Percentiles rank a stretch among this genome's conserved stretches.
These are phyloP conservation scores for Rhodotorula kratochvilovae DNA, from an alignment of 768 basidiomycete species.

Conservation along the genomic window DNA sequence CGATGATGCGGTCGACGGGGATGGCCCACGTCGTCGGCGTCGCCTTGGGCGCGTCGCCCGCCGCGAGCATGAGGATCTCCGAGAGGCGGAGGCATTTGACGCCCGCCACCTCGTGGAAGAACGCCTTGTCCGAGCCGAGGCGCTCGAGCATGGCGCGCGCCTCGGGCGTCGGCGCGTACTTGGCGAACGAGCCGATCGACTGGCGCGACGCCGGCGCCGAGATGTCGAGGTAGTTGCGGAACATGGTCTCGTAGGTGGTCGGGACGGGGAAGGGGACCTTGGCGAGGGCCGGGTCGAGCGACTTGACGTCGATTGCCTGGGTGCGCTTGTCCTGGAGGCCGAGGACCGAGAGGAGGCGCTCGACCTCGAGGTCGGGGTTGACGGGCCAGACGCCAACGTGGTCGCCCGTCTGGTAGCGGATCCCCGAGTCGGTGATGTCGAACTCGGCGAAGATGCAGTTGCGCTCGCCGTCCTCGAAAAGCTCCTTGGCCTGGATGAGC, in stretches of 20 bases:
- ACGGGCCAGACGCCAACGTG: constrained; percentile 96
- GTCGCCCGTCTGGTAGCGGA: constrained; percentile 98
- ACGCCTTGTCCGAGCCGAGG: constrained; percentile 80
- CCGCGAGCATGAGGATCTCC: constrained; percentile 85
- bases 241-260: constrained; percentile 85
- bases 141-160: constrained; percentile 69
- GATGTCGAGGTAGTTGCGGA: constrained; percentile 96
- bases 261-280: constrained; percentile 99
- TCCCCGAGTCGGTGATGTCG: constrained; percentile 86
- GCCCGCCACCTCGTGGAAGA: constrained; percentile 69
- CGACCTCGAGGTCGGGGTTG: constrained; percentile 87
- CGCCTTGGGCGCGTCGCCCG: constrained; percentile 67
- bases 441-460: constrained; percentile 95
- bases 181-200: constrained; percentile 76
- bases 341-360: constrained; percentile 77
- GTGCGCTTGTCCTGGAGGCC: constrained; percentile 77
- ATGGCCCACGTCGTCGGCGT: constrained; percentile 76
- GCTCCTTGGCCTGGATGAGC: constrained; percentile 68
- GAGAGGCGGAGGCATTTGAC: constrained; percentile 75
- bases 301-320: constrained; percentile 82
- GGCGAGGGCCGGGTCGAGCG: constrained; percentile 93
- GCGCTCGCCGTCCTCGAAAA: constrained; percentile 72
- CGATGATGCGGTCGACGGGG: constrained; percentile 94
- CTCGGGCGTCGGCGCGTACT: constrained; percentile 76
- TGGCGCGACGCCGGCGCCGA: constrained; percentile 92